Base-by-base conservation (phyloP, 1,284 basidiomycete genomes). In the Leccinum angustisporum region DNA sequence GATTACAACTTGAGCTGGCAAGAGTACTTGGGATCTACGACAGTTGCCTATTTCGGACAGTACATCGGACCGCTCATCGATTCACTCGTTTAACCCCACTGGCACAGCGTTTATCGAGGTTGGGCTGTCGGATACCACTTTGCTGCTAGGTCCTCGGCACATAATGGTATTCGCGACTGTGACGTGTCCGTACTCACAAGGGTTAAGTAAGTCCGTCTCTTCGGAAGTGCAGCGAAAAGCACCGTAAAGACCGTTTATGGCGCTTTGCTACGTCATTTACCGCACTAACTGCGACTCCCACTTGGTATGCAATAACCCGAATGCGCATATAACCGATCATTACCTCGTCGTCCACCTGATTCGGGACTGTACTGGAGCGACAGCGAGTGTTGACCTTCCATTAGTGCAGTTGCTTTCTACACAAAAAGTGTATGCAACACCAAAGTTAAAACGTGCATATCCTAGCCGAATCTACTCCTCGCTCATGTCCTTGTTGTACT, bases 401-500 rank as follows among this genome's bases (percentile, higher is more conserved):
- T 38, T 13, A 18, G 18, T 5, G 48, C 48, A 34, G 40, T 55
- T 31, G 36, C 21, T 51, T 48, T 51, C 25, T 36, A 54, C 46
- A 43, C 10, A n/a, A 21, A 43, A n/a, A 43, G 40, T 43, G n/a
- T 51, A 50, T 55, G 55, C 51, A 34, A 54, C 46, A 62, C 1
- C 50, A 55, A 50, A 8, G 50, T 56, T 14, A 34, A 56, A 7
- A 43, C 4, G 13, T 31, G 54, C 58, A 27, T 43, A 55, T 54
- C 56, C 54, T 55, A 58, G 53, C 36, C 38, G 8, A 6, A 36
- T 65, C 64, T 55, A 78, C 60, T 78, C 75, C 54, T 74, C 59
- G 50, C 58, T 70, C 80, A 91, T 76, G 70, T 91, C 81, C 79
- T 84, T 88, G 80, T 90, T 88, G 65, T 87, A 66, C 53, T 70